Base-by-base conservation (phyloP, 306 rosid species). In the Gastrolobium villosum region DNA sequence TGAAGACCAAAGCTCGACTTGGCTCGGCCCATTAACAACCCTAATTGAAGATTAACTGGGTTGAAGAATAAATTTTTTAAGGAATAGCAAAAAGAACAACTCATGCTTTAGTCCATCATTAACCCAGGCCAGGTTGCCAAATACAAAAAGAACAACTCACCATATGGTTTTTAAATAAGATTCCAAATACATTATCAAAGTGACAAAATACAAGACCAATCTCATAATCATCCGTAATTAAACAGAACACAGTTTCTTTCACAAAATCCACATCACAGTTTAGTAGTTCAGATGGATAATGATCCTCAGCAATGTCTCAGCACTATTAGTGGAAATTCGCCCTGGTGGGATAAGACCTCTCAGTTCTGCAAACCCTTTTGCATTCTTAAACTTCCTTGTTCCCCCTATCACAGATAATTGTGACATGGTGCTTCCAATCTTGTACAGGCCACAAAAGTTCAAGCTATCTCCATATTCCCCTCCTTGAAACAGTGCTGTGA, bases 391-490 rank as follows among this genome's bases (percentile, higher is more conserved):
- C 86, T 85, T 91, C 1, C 95, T 92, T n/a, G 97, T 91, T 36
- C 95, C 97, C 1, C 95, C 92, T 0, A 78, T 84, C 79, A 93
- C 88, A 0, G 91, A 88, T 75, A 93, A 81, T 14, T 85, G 88
- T 52, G 98, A 91, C 75, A 85, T 67, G 30, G 87, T 65, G 75
- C 94, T 88, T 54, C 96, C 92, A 3, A 91, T 85, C 87, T 83
- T 88, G 46, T 65, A 89, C 15, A 91, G 35, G 2, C 96, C 98
- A 74, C 72, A 91, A 11, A 93, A 89, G 79, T 89, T 93, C 41
- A 91, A 56, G 74, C 86, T 88, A 37, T 93, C 94, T 10, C 93
- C 93, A 64, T 85, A 91, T 26, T 91, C 96, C 37, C 94, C 97
- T 76, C 92, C 97, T 86, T 93, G 92, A 81, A 89, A 78, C 88